Percentiles rank a stretch among this genome's conserved stretches.
phyloP scores from a whole-genome alignment of 306 rosid species.

The Glycine tomentella region DNA sequence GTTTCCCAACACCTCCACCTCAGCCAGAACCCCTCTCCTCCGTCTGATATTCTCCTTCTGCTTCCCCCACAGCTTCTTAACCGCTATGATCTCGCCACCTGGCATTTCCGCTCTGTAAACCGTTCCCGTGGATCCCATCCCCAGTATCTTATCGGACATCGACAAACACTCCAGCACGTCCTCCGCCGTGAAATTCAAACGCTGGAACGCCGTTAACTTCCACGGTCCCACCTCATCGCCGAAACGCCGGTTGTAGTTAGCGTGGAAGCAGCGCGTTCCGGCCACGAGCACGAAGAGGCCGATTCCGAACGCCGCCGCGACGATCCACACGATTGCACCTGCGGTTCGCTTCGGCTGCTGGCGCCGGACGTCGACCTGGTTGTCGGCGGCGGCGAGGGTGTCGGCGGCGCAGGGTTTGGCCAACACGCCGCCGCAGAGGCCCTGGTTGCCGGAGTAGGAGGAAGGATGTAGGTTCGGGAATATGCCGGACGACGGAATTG shows the following conservation, averaged over 20 bases:
- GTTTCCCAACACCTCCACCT: slow-evolving; percentile 91
- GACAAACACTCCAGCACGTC: slow-evolving; percentile 82
- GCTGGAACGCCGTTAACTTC: slow-evolving; percentile 88
- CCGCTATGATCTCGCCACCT: slow-evolving; percentile 93
- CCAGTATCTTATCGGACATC: slow-evolving; percentile 73
- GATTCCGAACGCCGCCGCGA: slow-evolving; percentile 90
- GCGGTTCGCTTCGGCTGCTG: slow-evolving; percentile 74
- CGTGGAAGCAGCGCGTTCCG: slow-evolving; percentile 85
- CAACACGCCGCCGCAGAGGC: slow-evolving; percentile 72
- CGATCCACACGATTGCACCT: slow-evolving; percentile 87
- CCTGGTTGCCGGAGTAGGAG: slow-evolving; percentile 79
- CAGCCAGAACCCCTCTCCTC: slow-evolving; percentile 89
- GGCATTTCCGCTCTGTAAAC: slow-evolving; percentile 92
- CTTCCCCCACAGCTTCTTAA: slow-evolving; percentile 86
- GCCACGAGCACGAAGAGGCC: slow-evolving; percentile 84
- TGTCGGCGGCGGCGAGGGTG: slow-evolving; percentile 39
- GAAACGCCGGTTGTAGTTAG: slow-evolving; percentile 64
- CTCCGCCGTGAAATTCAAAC: slow-evolving; percentile 89
- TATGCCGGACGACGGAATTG: slow-evolving; percentile 73
- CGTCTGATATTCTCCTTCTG: slow-evolving; percentile 76
- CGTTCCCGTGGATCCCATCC: slow-evolving; percentile 93
- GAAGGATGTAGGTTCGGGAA: slow-evolving; percentile 76
- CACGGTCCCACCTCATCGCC: slow-evolving; percentile 73
- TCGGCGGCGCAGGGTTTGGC: slow-evolving; percentile 70
- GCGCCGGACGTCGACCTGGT: slow-evolving; percentile 47